These are phyloP conservation scores for Mrakia gelida DNA, from an alignment of 768 basidiomycete species.

Conservation along the genomic window DNA sequence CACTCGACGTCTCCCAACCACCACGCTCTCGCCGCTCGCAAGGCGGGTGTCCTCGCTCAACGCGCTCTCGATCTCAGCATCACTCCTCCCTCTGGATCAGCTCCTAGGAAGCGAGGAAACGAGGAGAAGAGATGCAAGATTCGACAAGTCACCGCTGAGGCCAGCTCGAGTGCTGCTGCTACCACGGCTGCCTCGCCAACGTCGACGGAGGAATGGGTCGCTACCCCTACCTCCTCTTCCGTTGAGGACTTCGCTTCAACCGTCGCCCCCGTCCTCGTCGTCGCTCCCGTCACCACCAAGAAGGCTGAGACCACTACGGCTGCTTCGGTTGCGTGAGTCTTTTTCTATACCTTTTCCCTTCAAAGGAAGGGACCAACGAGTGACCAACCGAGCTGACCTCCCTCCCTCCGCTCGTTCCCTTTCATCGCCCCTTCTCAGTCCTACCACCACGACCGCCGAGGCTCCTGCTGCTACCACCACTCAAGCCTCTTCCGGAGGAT, in stretches of 20 bases:
- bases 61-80: background rate
- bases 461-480: background rate
- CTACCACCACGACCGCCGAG: background rate
- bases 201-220: background rate
- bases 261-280: background rate
- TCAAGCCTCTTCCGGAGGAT: background rate
- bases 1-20: background rate
- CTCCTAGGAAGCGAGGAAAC: background rate
- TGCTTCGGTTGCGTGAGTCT: background rate
- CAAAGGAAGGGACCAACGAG: background rate
- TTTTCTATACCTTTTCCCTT: background rate
- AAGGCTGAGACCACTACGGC: background rate
- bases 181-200: background rate
- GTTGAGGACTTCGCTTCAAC: background rate
- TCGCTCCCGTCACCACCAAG: background rate
- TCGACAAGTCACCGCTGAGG: background rate
- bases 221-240: background rate
- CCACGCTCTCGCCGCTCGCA: background rate
- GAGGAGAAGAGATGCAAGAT: constrained; percentile 25
- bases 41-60: background rate
- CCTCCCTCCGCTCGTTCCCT: constrained; percentile 3
- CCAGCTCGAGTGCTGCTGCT: background rate
- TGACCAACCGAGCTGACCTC: background rate
- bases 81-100: background rate
- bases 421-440: background rate